Conservation (phyloP, 805 yeast species). For the Ogataea methylovora region DNA sequence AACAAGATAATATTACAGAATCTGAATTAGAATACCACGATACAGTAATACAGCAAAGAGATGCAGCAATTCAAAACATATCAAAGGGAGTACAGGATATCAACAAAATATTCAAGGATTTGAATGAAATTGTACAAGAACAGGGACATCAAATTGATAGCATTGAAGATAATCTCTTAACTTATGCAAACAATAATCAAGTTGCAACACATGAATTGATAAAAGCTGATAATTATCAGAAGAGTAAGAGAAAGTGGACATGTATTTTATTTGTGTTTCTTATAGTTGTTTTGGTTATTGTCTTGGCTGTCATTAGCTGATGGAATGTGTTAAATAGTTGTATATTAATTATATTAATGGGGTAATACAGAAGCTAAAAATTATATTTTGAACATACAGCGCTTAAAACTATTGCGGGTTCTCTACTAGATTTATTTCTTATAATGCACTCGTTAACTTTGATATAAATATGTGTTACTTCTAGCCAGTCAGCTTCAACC, state of each 20-base stretch:
- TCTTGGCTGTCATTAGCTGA: slow-evolving; percentile 45
- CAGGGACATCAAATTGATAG: slow-evolving; percentile 84
- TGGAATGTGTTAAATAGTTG: not conserved
- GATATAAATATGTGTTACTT: too few relatives aligned
- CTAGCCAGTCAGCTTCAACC: too few relatives aligned
- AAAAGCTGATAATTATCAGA: slow-evolving; percentile 73
- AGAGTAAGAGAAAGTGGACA: slow-evolving; percentile 63
- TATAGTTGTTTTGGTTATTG: slow-evolving; percentile 48
- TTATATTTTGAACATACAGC: not conserved
- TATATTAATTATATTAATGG: not conserved
- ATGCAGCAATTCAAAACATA: slow-evolving; percentile 62
- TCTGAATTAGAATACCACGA: slow-evolving; percentile 59
- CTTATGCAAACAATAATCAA: slow-evolving; percentile 55
- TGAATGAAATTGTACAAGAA: slow-evolving; percentile 69
- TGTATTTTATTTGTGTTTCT: slow-evolving; percentile 56
- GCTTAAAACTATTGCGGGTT: too few relatives aligned
- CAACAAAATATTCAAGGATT: slow-evolving; percentile 75
- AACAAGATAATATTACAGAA: slow-evolving; percentile 23
- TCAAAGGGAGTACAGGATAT: slow-evolving; percentile 78
- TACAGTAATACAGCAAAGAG: slow-evolving; percentile 62
- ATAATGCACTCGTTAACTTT: too few relatives aligned
- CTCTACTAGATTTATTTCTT: too few relatives aligned
- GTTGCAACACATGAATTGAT: slow-evolving; percentile 63
- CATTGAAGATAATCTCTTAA: slow-evolving; percentile 70
- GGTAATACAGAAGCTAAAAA: not conserved